Conservation (phyloP, 1,284 basidiomycete genomes). For the Prillingera fragicola region DNA sequence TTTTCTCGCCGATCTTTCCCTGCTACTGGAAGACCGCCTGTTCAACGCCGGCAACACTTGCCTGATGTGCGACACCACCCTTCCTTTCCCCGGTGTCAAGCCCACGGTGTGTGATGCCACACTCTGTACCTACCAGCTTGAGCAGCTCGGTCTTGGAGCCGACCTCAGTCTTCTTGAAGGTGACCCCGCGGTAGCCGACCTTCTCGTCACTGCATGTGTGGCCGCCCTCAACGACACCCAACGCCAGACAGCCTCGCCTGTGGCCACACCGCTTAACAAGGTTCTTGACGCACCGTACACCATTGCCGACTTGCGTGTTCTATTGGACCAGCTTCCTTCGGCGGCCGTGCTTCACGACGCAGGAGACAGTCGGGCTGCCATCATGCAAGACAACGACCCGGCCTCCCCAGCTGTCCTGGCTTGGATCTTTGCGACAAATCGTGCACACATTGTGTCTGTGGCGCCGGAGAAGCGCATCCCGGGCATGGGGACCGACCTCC, state of each 20-base stretch:
- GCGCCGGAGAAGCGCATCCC: background rate
- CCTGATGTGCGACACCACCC: constrained; percentile 5
- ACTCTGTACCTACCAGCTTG: constrained; percentile 9
- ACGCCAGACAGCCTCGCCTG: background rate
- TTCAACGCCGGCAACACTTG: constrained; percentile 9
- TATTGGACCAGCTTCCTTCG: background rate
- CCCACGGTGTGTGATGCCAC: constrained; percentile 7
- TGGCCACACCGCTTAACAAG: background rate
- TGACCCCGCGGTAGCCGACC: constrained; percentile 6
- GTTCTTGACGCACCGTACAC: background rate
- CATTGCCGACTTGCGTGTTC: background rate
- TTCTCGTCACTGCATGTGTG: constrained; percentile 3
- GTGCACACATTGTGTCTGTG: constrained; percentile 9
- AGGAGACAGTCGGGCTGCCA: background rate
- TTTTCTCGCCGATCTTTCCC: constrained; percentile 5
- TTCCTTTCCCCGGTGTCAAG: constrained; percentile 8
- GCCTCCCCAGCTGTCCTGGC: background rate
- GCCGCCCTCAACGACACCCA: background rate
- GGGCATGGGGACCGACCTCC: constrained; percentile 3
- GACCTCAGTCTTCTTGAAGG: constrained; percentile 5
- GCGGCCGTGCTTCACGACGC: background rate
- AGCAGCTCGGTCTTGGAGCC: constrained; percentile 5
- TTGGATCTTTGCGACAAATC: constrained; percentile 14
- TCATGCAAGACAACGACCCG: background rate
- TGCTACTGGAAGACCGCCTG: constrained; percentile 1